Base-by-base conservation (phyloP, 2,329 filamentous ascomycete species). In the Sclerotinia borealis region DNA sequence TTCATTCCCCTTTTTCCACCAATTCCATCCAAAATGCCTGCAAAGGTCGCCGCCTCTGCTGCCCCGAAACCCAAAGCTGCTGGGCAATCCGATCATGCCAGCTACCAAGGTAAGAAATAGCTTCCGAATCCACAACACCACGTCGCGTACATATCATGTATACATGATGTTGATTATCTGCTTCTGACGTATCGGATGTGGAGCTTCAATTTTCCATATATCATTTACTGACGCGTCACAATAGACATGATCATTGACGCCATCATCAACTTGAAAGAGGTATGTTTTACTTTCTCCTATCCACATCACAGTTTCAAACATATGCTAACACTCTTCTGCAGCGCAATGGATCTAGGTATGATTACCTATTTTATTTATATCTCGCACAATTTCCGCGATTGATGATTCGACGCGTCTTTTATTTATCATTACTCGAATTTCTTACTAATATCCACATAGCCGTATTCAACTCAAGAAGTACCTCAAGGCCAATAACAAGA, bases 401-500 rank as follows among this genome's bases (percentile, higher is more conserved):
- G 34, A 27, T n/a, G n/a, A 64, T 41, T 66, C 64, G 61, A 72
- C 70, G 71, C 69, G 69, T 70, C 66, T n/a, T 63, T 67, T 61
- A 63, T 65, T 29, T 13, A 10, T 10, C 65, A 41, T 22, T 29
- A 43, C 41, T 51, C 41, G n/a, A 49, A 10, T 36, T 37, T 25
- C 11, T 58, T 50, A 64, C 68, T 72, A 65, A 67, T 67, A 65
- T 65, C 47, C 59, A 47, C 45, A 54, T 62, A 77, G 75, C 70
- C 88, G 88, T 74, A 85, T 88, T 77, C 85, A 85, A 63, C 83
- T 90, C 76, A 90, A 90, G 83, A 90, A 90, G 77, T 90, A 90
- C 76, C 85, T 91, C 70, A 81, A 82, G 75, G 82, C 83, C 75
- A 90, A 90, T 83, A 89, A 90, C 81, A 84, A 83, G 73, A 79